Percentiles rank a stretch among this genome's conserved stretches.
Evolutionary conservation across 441 rosid species (phyloP).

Genomic region (Dalechampia spathulata): DNA sequence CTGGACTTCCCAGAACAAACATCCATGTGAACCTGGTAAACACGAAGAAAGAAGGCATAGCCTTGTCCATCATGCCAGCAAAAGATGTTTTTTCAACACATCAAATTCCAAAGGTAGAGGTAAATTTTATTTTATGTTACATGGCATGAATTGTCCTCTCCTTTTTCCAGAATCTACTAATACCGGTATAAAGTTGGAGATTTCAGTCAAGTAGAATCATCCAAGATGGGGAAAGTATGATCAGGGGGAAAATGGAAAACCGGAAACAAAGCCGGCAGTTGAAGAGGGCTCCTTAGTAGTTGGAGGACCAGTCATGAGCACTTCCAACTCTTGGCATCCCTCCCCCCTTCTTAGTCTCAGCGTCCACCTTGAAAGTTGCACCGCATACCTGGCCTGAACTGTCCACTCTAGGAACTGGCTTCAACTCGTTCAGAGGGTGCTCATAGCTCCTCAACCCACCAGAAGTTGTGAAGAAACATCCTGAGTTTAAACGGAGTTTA

Average conservation of each 20-base stretch:
- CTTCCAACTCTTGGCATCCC: slow-evolving; percentile 93
- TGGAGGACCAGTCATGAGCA: slow-evolving; percentile 79
- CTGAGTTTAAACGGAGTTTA: slow-evolving; percentile 25
- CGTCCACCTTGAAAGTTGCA: slow-evolving; percentile 75
- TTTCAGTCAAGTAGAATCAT: slow-evolving; percentile 11
- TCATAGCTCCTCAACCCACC: slow-evolving; percentile 94
- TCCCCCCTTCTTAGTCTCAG: slow-evolving; percentile 56
- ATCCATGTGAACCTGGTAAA: too few relatives aligned
- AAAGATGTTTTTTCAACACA: too few relatives aligned
- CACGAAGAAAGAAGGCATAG: too few relatives aligned
- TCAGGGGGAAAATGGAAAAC: neutral
- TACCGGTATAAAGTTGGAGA: too few relatives aligned
- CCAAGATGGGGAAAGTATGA: slow-evolving; percentile 5
- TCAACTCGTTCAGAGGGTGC: slow-evolving; percentile 81
- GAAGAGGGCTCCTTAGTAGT: slow-evolving; percentile 35
- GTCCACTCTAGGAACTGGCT: slow-evolving; percentile 93
- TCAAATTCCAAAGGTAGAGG: too few relatives aligned
- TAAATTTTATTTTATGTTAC: too few relatives aligned
- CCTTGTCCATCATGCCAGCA: too few relatives aligned
- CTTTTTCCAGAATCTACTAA: too few relatives aligned
- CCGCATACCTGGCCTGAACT: slow-evolving; percentile 92
- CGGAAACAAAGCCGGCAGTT: too few relatives aligned
- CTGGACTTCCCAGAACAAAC: too few relatives aligned
- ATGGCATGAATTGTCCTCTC: too few relatives aligned
- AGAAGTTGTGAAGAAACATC: slow-evolving; percentile 86